Conservation (phyloP, 768 basidiomycete genomes). For the Rhizopogon rudus region DNA sequence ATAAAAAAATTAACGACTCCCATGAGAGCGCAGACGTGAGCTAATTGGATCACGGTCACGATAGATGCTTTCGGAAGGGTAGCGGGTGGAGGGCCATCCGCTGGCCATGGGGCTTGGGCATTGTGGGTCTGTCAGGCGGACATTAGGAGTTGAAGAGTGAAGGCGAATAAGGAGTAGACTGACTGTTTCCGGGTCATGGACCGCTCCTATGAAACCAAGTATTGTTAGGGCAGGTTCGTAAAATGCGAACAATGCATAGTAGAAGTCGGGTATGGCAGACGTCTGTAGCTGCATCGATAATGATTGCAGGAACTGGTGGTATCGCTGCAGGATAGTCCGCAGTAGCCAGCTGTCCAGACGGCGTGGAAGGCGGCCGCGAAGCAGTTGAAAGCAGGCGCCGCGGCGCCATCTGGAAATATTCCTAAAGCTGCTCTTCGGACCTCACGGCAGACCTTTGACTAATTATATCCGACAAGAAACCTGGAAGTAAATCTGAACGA, state of each 20-base stretch:
- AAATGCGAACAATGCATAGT: slow-evolving; percentile 68
- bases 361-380: neutral
- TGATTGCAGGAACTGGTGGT: neutral
- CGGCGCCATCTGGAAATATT: no score
- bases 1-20: slow-evolving; percentile 68
- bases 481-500: no score
- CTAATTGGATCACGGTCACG: slow-evolving; percentile 71
- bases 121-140: slow-evolving; percentile 53
- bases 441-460: no score
- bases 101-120: slow-evolving; percentile 70
- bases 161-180: slow-evolving; percentile 14
- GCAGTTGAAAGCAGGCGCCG: neutral
- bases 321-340: neutral
- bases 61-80: slow-evolving; percentile 55
- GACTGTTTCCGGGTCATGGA: slow-evolving; percentile 62
- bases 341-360: neutral
- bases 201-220: slow-evolving; percentile 61
- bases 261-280: slow-evolving; percentile 68
- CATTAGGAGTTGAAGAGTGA: neutral
- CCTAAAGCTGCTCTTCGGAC: no score
- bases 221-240: slow-evolving; percentile 69
- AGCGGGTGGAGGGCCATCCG: slow-evolving; percentile 38
- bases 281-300: slow-evolving; percentile 34
- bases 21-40: slow-evolving; percentile 71
- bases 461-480: no score